Percentiles rank a stretch among this genome's conserved stretches.
Evolutionary conservation across 768 basidiomycete genomes (phyloP).

Genomic region (Sporobolomyces pararoseus): DNA sequence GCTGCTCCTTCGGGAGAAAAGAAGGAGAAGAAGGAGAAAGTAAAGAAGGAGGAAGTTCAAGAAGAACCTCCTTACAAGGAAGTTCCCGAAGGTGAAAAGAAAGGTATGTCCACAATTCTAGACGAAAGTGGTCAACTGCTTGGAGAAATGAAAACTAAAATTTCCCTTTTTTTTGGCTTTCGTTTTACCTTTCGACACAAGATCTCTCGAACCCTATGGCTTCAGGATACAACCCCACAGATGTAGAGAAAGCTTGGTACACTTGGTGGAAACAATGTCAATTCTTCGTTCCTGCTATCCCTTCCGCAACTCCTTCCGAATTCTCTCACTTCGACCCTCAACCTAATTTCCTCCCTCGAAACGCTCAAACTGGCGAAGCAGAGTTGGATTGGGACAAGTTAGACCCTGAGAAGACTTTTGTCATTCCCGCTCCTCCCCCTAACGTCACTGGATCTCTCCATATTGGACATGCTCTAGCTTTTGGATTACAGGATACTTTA

Average conservation of each 20-base stretch:
- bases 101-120: constrained; percentile 59
- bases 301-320: constrained; percentile 29
- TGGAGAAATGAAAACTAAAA: background rate
- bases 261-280: constrained; percentile 72
- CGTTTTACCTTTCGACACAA: no score
- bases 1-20: constrained; percentile 19
- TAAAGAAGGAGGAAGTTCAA: constrained; percentile 35
- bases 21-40: constrained; percentile 41
- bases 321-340: constrained; percentile 38
- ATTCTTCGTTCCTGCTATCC: constrained; percentile 38
- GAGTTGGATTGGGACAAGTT: constrained; percentile 87
- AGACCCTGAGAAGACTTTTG: constrained; percentile 67
- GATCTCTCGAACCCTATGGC: constrained; percentile 85
- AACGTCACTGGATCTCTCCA: constrained; percentile 95
- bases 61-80: constrained; percentile 26
- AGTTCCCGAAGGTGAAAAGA: constrained; percentile 69
- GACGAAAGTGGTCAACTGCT: background rate
- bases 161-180: background rate
- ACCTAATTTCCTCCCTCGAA: constrained; percentile 34
- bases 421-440: constrained; percentile 86
- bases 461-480: constrained; percentile 89
- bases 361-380: constrained; percentile 45
- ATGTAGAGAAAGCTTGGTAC: constrained; percentile 93
- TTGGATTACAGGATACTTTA: constrained; percentile 83
- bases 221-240: constrained; percentile 88